These are phyloP conservation scores for Wickerhamiella bombiphila DNA, from an alignment of 805 yeast species.

Conservation along the genomic window DNA sequence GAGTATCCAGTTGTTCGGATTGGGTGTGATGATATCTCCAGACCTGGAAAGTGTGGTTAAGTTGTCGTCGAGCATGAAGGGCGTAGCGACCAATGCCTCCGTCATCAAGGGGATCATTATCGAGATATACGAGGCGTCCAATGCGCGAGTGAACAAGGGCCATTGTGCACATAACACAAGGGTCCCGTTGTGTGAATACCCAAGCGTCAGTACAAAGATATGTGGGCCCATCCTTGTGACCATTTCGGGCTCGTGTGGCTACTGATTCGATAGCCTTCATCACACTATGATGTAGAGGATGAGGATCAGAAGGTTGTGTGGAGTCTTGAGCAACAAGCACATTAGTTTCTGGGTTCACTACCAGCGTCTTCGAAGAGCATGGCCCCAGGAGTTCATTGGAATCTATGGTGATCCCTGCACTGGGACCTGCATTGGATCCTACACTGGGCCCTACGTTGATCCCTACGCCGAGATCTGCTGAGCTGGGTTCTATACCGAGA, in stretches of 20 bases:
- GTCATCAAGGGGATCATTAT: slow-evolving; percentile 19
- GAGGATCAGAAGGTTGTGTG: slow-evolving; percentile 22
- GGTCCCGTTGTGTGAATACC: slow-evolving; percentile 86
- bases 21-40: slow-evolving; percentile 31
- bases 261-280: slow-evolving; percentile 56
- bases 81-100: slow-evolving; percentile 32
- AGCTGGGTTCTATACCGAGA: too few relatives aligned
- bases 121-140: slow-evolving; percentile 41
- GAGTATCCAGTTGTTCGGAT: too few relatives aligned
- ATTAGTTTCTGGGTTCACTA: slow-evolving; percentile 43
- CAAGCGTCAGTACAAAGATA: slow-evolving; percentile 67
- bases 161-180: slow-evolving; percentile 95
- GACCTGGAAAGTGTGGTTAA: slow-evolving; percentile 80
- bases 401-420: slow-evolving; percentile 22
- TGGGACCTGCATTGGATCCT: too few relatives aligned
- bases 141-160: slow-evolving; percentile 86
- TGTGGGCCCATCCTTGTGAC: slow-evolving; percentile 10
- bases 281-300: slow-evolving; percentile 58
- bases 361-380: slow-evolving; percentile 32
- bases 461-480: too few relatives aligned
- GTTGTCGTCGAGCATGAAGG: slow-evolving; percentile 55
- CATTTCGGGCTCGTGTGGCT: slow-evolving; percentile 28
- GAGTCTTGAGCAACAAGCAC: slow-evolving; percentile 30
- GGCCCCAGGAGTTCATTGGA: slow-evolving; percentile 6
- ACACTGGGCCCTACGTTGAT: too few relatives aligned